Conservation (phyloP, 2,329 filamentous ascomycete species). For the Ophiostoma piceae region DNA sequence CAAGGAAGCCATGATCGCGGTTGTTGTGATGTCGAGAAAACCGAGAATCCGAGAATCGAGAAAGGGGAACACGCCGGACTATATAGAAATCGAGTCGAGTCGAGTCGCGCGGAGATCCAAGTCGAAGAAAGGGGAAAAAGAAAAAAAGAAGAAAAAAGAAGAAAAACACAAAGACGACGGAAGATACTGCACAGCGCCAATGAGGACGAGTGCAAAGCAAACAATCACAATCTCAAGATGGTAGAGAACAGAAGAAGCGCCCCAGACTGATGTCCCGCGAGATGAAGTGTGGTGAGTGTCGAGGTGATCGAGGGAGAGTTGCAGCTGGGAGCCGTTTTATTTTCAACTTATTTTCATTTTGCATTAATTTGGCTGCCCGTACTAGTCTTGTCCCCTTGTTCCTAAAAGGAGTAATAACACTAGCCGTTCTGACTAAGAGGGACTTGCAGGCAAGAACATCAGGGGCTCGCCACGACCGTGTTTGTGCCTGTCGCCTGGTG, state of each 20-base stretch:
- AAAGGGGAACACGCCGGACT: slow-evolving; percentile 10
- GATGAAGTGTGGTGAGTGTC: slow-evolving; percentile 6
- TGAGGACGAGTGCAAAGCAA: slow-evolving; percentile 7
- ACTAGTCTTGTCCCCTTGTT: slow-evolving; percentile 8
- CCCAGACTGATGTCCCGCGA: slow-evolving; percentile 21
- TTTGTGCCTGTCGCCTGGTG: neutral
- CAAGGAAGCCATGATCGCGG: slow-evolving; percentile 21
- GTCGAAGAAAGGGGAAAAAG: slow-evolving; percentile 18
- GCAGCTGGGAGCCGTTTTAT: slow-evolving; percentile 16
- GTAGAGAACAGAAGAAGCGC: slow-evolving; percentile 10
- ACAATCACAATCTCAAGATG: neutral
- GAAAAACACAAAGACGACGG: slow-evolving; percentile 5
- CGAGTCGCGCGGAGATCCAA: slow-evolving; percentile 13
- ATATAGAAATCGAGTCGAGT: slow-evolving; percentile 11
- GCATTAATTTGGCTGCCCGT: neutral
- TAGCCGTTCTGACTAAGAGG: slow-evolving; percentile 11
- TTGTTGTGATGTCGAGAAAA: slow-evolving; percentile 8
- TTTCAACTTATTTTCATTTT: slow-evolving; percentile 21
- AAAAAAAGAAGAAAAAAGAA: neutral
- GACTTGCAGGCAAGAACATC: slow-evolving; percentile 5
- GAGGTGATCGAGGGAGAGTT: slow-evolving; percentile 13
- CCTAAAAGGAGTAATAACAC: slow-evolving; percentile 9
- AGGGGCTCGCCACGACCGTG: slow-evolving; percentile 8
- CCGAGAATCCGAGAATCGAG: neutral
- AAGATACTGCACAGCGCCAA: slow-evolving; percentile 12